Conservation (phyloP, 257 asterid genomes). For the Solanum corneliomulleri region DNA sequence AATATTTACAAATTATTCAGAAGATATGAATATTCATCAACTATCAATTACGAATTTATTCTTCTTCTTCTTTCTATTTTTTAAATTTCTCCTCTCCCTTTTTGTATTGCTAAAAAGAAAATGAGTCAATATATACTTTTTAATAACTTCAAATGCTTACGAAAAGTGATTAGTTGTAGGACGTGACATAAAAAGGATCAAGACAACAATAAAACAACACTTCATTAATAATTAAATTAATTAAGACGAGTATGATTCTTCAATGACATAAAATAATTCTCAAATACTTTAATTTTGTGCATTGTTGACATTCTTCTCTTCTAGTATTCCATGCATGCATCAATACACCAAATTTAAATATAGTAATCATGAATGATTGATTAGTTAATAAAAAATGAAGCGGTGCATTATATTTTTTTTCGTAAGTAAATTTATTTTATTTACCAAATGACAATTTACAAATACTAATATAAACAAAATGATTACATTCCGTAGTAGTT, state of each 20-base stretch:
- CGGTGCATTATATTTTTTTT: not conserved
- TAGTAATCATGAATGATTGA: not conserved
- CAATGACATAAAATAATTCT: not conserved
- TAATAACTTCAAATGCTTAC: not conserved
- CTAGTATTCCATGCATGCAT: not conserved
- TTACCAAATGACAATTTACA: no score
- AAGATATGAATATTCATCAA: not conserved
- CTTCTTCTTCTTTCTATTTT: not conserved
- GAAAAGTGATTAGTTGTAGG: not conserved
- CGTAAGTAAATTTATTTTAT: no score
- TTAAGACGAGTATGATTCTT: not conserved
- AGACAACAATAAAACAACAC: not conserved
- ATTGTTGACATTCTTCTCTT: not conserved
- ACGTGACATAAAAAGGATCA: not conserved
- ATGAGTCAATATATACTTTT: not conserved
- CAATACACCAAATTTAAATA: not conserved
- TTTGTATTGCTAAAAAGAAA: not conserved
- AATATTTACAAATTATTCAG: not conserved
- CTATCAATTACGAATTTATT: not conserved
- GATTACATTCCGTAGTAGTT: no score
- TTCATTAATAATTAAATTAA: not conserved
- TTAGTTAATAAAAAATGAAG: not conserved
- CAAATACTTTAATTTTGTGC: not conserved
- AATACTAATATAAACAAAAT: no score
- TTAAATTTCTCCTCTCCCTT: not conserved